These are phyloP conservation scores for Beauveria varroae DNA, from an alignment of 2,329 filamentous ascomycete genomes.

Conservation along the genomic window DNA sequence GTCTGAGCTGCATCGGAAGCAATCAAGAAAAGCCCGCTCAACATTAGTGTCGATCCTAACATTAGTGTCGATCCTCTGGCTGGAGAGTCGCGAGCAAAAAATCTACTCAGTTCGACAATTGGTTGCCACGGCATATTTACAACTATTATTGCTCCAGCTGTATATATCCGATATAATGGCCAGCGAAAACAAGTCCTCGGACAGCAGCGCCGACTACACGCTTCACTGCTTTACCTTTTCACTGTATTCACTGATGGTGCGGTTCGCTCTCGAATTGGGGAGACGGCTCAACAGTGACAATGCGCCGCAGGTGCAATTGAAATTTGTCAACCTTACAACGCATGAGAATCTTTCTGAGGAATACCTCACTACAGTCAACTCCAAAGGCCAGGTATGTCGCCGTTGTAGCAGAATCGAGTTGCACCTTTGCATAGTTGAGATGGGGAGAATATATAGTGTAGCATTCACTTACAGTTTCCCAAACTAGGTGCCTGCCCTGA, in stretches of 20 bases:
- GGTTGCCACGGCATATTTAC: not conserved
- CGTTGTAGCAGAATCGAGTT: not conserved
- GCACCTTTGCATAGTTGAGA: not conserved
- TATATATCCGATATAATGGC: not conserved
- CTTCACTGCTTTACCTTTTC: constrained; percentile 25
- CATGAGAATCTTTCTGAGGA: constrained; percentile 22
- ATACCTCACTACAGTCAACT: constrained; percentile 21
- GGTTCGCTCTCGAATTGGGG: constrained; percentile 22
- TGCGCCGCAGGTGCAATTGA: constrained; percentile 19
- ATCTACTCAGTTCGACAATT: not conserved
- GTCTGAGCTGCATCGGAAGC: not conserved
- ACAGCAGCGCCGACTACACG: constrained; percentile 16
- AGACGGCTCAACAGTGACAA: constrained; percentile 18
- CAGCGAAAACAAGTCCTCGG: not conserved
- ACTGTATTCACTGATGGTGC: constrained; percentile 24
- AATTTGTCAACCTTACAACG: constrained; percentile 20
- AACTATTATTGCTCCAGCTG: too few relatives aligned
- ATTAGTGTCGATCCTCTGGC: not conserved
- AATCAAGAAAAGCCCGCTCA: not conserved
- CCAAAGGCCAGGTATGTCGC: constrained; percentile 21
- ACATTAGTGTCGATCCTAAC: not conserved
- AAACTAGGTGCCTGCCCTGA: constrained; percentile 21
- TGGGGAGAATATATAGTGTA: not conserved
- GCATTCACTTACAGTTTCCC: not conserved
- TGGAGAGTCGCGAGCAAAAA: not conserved